These are phyloP conservation scores for Irpex lacteus DNA, from an alignment of 1,284 basidiomycete genomes.

Conservation along the genomic window DNA sequence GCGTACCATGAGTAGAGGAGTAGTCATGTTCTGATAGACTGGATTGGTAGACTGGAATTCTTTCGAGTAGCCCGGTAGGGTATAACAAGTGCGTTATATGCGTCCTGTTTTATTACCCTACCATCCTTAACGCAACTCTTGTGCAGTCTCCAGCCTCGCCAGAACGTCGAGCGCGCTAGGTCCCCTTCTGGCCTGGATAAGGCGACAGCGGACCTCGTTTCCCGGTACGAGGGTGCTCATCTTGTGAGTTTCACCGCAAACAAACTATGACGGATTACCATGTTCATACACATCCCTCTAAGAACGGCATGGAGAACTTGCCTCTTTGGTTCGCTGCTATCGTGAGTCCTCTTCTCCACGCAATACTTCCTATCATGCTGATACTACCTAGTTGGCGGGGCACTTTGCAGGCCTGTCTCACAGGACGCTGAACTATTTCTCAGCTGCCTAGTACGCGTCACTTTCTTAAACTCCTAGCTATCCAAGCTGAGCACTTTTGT, in stretches of 20 bases:
- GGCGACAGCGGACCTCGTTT: background rate
- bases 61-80: background rate
- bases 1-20: background rate
- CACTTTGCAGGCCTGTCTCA: slow-evolving; percentile 9
- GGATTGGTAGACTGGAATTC: background rate
- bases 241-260: background rate
- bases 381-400: slow-evolving; percentile 6
- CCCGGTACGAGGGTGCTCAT: slow-evolving; percentile 8
- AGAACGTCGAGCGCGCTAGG: slow-evolving; percentile 5
- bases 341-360: slow-evolving; percentile 1
- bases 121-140: background rate
- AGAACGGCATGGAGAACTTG: slow-evolving; percentile 15
- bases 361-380: background rate
- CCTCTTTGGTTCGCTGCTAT: slow-evolving; percentile 13
- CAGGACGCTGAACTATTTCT: slow-evolving; percentile 8
- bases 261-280: background rate
- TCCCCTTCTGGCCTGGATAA: background rate
- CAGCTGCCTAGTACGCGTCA: slow-evolving; percentile 9
- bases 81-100: slow-evolving; percentile 6
- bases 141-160: slow-evolving; percentile 6
- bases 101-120: background rate
- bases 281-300: background rate
- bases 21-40: background rate
- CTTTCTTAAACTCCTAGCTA: background rate
- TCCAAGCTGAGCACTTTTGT: background rate